Base-by-base conservation (phyloP, 2,329 filamentous ascomycete genomes). In the Fusarium praegraminearum region DNA sequence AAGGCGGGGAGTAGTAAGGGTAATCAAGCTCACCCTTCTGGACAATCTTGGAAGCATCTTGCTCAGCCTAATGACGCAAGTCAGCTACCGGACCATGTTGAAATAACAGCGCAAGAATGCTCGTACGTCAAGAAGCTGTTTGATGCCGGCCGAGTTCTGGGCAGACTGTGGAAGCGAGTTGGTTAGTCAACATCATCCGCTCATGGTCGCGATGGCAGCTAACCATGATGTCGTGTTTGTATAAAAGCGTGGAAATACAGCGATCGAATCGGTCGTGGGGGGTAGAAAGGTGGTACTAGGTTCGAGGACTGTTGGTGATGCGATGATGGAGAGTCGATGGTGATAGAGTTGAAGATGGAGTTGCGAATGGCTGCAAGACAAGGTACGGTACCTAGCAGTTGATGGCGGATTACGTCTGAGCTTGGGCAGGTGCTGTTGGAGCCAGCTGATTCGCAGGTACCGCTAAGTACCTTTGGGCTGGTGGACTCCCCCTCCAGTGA, bases 11-110 rank as follows among this genome's bases (percentile, higher is more conserved):
- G 65, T 45, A 60, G 62, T 49, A 7, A 18, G 13, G 16, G 33
- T 35, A 50, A 45, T n/a, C 49, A 10, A 38, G 80, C 84, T 65
- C 81, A 97, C 95, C 93, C 88, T 96, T 94, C 82, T 98, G 95
- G 62, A 99, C 94, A 80, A 99, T 99, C 88, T 98, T 98, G 84
- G 97, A 95, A 67, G 96, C 96, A 82, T 98, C 95, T 83, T 94
- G 92, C 88, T 99, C 96, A 76, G 96, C 94, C 95, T 98, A 60
- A 9, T 9, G 11, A 36, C 11, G 22, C 8, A 36, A 9, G 22
- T 73, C 41, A 73, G 70, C 41, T 40, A 44, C 22, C 45, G 10
- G 2, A 15, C 5, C 4, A 15, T 18, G 32, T 6, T 1, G 20
- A n/a, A 24, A 9, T 4, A n/a, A 22, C 36, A 44, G 50, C 46